These are phyloP conservation scores for Allium cepa DNA, from an alignment of 106 monocot species.

Conservation along the genomic window DNA sequence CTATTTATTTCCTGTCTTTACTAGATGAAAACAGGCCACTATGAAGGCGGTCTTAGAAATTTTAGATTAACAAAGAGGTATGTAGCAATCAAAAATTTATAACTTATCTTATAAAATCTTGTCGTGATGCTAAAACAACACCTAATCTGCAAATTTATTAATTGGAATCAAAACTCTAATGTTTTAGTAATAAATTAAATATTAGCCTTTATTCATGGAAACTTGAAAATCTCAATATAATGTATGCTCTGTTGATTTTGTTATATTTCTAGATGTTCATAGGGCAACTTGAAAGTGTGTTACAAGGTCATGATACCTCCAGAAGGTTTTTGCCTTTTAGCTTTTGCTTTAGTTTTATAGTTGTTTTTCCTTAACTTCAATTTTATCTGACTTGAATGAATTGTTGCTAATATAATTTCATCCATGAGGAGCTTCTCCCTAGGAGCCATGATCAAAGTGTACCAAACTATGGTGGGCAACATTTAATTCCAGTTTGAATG, in stretches of 20 bases:
- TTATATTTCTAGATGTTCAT: constrained; percentile 55
- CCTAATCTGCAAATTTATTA: too few relatives aligned
- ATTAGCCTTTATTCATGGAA: too few relatives aligned
- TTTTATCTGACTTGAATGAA: background rate
- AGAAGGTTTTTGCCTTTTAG: constrained; percentile 39
- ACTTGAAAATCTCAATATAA: too few relatives aligned
- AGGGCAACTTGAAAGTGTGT: constrained; percentile 64
- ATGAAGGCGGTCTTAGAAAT: too few relatives aligned
- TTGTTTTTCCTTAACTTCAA: background rate
- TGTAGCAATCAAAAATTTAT: too few relatives aligned
- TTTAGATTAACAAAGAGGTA: too few relatives aligned
- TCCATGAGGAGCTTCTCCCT: constrained; percentile 67
- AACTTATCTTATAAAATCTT: too few relatives aligned
- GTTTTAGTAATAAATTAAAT: too few relatives aligned
- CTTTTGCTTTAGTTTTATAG: constrained; percentile 2
- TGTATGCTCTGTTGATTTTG: background rate
- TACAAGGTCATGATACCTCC: constrained; percentile 40
- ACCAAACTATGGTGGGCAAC: constrained; percentile 69
- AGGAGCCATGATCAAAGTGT: constrained; percentile 51
- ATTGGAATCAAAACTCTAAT: too few relatives aligned
- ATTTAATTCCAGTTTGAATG: background rate
- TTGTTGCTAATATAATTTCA: constrained; percentile 21
- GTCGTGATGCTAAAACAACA: too few relatives aligned
- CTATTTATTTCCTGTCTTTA: too few relatives aligned
- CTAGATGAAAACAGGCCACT: too few relatives aligned